phyloP scores from a whole-genome alignment of 345 rosid genomes.

The Salix arbutifolia region DNA sequence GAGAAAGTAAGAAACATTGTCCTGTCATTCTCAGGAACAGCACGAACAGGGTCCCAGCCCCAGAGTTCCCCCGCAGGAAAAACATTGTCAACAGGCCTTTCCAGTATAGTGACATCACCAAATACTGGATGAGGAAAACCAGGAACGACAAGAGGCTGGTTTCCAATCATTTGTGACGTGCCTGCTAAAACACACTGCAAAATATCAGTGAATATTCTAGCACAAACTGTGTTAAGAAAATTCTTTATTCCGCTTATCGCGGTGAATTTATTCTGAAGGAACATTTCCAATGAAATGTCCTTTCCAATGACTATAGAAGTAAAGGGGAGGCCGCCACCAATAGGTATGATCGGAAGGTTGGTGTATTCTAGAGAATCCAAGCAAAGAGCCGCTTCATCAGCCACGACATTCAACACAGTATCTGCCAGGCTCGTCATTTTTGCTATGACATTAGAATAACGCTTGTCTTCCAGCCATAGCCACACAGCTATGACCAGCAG shows the following conservation, averaged over 20 bases:
- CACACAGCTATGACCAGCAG: slow-evolving; percentile 37
- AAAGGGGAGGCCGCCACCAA: slow-evolving; percentile 14
- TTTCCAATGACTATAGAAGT: slow-evolving; percentile 27
- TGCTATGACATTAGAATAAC: slow-evolving; percentile 28
- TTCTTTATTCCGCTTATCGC: slow-evolving; percentile 40
- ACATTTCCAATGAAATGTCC: slow-evolving; percentile 22
- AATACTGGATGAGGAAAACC: slow-evolving; percentile 44
- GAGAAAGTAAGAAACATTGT: slow-evolving; percentile 50
- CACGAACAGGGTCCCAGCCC: slow-evolving; percentile 31
- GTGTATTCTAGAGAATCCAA: slow-evolving; percentile 21
- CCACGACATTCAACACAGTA: slow-evolving; percentile 23
- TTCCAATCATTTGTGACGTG: not conserved
- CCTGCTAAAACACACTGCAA: slow-evolving; percentile 10
- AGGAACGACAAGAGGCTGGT: slow-evolving; percentile 17
- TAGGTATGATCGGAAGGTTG: not conserved
- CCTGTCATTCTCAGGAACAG: slow-evolving; percentile 31
- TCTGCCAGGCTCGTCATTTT: slow-evolving; percentile 22
- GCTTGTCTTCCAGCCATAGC: slow-evolving; percentile 47
- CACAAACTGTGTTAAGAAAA: slow-evolving; percentile 32
- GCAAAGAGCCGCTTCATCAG: slow-evolving; percentile 29
- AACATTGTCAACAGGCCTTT: slow-evolving; percentile 10
- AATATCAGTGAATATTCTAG: slow-evolving; percentile 38
- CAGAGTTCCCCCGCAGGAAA: slow-evolving; percentile 30
- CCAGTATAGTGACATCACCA: slow-evolving; percentile 27
- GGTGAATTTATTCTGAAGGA: slow-evolving; percentile 25